These are phyloP conservation scores for Trypanosoma platydactyli DNA, from an alignment of 208 protist genomes.

Conservation along the genomic window DNA sequence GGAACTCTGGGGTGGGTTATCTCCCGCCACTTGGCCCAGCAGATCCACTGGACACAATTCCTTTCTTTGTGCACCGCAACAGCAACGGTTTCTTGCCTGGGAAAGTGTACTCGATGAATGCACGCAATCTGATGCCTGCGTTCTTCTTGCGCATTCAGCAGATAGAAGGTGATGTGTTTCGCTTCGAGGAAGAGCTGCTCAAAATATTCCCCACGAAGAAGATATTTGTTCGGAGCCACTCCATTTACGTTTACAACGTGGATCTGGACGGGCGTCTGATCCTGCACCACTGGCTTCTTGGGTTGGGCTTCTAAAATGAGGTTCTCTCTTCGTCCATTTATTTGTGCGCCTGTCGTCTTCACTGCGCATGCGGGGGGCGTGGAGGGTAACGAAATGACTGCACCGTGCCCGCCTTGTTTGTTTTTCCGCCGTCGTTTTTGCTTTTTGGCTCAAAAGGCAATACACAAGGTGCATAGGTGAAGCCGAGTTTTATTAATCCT, in stretches of 20 bases:
- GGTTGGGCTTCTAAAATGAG: conserved; percentile 73
- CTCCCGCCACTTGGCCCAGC: conserved; percentile 75
- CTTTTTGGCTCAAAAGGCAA: conserved; percentile 12
- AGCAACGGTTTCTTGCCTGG: conserved; percentile 76
- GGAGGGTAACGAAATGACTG: too few species aligned
- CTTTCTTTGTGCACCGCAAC: conserved; percentile 85
- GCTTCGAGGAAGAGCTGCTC: conserved; percentile 88
- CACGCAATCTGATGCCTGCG: conserved; percentile 70
- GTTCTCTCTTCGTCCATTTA: conserved; percentile 1
- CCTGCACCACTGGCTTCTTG: conserved; percentile 86
- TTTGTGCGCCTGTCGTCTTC: conserved; percentile 16
- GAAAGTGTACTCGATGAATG: conserved; percentile 70
- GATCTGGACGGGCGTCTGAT: conserved; percentile 65
- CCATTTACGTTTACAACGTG: conserved; percentile 83
- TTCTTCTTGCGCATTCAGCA: conserved; percentile 68
- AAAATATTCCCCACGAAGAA: conserved; percentile 92
- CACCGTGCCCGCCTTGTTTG: not conserved
- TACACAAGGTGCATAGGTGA: not conserved
- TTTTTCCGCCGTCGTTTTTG: conserved; percentile 12
- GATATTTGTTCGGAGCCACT: conserved; percentile 74
- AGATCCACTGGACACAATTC: conserved; percentile 70
- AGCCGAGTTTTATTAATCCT: too few species aligned
- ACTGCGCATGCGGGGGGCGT: not conserved
- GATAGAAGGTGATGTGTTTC: conserved; percentile 79
- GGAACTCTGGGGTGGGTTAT: conserved; percentile 61